phyloP scores from a whole-genome alignment of 2,329 filamentous ascomycete species.

The Aspergillus sclerotialis region DNA sequence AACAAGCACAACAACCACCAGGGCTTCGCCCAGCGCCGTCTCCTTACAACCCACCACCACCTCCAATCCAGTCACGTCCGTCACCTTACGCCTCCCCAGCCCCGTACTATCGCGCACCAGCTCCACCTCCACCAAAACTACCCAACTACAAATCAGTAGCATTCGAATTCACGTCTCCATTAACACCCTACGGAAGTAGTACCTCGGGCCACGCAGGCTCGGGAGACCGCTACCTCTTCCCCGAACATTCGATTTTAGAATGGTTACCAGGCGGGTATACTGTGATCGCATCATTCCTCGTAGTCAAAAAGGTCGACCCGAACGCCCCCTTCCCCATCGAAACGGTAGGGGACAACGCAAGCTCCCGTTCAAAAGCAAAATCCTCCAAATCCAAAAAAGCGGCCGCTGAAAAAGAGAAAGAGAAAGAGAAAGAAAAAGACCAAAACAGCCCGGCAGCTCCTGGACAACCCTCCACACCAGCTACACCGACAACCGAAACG shows the following conservation, averaged over 20 bases:
- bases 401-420: conserved; percentile 12
- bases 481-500: conserved; percentile 11
- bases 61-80: conserved; percentile 31
- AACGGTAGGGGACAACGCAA: conserved; percentile 19
- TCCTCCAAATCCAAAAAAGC: conserved; percentile 32
- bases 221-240: conserved; percentile 44
- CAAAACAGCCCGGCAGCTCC: no score
- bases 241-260: conserved; percentile 43
- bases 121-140: conserved; percentile 28
- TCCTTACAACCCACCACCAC: conserved; percentile 23
- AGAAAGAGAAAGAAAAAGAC: conserved; percentile 15
- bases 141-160: conserved; percentile 40
- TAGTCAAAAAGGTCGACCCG: conserved; percentile 37
- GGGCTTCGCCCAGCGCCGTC: conserved; percentile 21
- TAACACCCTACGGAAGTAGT: conserved; percentile 35
- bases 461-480: conserved; percentile 4
- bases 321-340: conserved; percentile 33
- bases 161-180: conserved; percentile 40
- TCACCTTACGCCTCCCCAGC: conserved; percentile 26
- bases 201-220: conserved; percentile 34
- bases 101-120: conserved; percentile 26
- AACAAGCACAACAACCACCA: conserved; percentile 15
- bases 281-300: conserved; percentile 42
- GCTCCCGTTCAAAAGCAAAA: conserved; percentile 22
- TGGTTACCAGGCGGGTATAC: conserved; percentile 39